Evolutionary conservation across 2,329 filamentous ascomycete species (phyloP).

Genomic region (Tolypocladium tropicale): DNA sequence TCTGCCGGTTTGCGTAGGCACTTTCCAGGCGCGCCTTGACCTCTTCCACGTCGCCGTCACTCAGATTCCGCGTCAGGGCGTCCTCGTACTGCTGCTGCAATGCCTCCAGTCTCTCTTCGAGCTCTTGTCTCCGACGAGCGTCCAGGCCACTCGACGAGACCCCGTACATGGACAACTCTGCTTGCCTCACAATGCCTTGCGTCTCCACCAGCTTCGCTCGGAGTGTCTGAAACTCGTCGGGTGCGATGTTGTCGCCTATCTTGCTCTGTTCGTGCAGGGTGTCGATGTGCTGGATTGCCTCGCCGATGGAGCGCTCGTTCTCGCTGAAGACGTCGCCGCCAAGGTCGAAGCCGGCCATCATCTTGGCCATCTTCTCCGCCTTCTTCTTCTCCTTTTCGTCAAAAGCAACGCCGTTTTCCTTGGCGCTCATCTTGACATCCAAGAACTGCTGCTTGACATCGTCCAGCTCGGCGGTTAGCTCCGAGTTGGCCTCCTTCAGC

Average conservation of each 20-base stretch:
- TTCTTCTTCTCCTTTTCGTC: conserved; percentile 99
- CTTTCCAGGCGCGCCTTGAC: conserved; percentile 71
- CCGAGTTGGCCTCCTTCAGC: conserved; percentile 87
- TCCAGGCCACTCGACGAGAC: conserved; percentile 52
- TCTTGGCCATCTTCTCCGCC: conserved; percentile 98
- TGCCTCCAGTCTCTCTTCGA: conserved; percentile 64
- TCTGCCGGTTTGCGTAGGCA: conserved; percentile 65
- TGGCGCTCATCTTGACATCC: conserved; percentile 92
- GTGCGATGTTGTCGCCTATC: conserved; percentile 66
- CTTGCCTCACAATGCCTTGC: conserved; percentile 85
- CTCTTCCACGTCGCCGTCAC: conserved; percentile 70
- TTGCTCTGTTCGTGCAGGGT: conserved; percentile 66
- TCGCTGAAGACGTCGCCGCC: conserved; percentile 88
- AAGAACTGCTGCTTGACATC: conserved; percentile 93
- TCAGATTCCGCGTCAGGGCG: conserved; percentile 68
- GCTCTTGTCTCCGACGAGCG: conserved; percentile 59
- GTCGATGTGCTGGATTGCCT: conserved; percentile 77
- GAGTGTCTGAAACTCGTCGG: conserved; percentile 70
- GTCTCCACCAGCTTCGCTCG: conserved; percentile 75
- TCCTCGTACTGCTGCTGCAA: conserved; percentile 80
- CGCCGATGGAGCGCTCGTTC: conserved; percentile 76
- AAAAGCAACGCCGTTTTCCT: conserved; percentile 78
- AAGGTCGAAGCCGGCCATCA: conserved; percentile 98
- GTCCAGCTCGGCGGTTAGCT: conserved; percentile 84
- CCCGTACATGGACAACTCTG: conserved; percentile 75